Base-by-base conservation (phyloP, 2,329 filamentous ascomycete species). In the Fusarium armeniacum region DNA sequence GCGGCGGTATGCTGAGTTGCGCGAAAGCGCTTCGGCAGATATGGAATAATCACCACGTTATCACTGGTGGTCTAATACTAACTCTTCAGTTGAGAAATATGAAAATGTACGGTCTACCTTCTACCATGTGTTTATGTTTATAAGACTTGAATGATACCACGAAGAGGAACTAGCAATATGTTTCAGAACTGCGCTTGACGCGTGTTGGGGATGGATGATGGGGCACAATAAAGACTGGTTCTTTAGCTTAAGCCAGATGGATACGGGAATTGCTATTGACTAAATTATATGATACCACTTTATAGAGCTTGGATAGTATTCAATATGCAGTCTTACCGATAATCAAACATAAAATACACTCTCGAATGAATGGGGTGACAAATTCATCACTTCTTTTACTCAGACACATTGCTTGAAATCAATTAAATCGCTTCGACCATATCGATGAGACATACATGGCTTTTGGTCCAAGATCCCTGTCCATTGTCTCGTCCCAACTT, bases 11-110 rank as follows among this genome's bases (percentile, higher is more conserved):
- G 83, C 87, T 73, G 81, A 81, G 22, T 78, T 89, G 11, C 79
- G 85, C 16, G 84, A 85, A 70, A 81, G 78, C 52, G 86, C 83
- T 40, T 76, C 89, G 58, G 82, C 83, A 3, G 87, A 89, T 71
- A 77, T 89, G 65, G 58, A 20, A 33, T 43, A 35, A 12, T 26
- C 22, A 28, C 16, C 32, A 28, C n/a, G 9, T 18, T 16, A 15
- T 46, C n/a, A 8, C 2, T n/a, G n/a, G 24, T 11, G n/a, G 12
- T 36, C 35, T 47, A 9, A 20, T 33, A n/a, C 41, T n/a, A 28
- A 22, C 15, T 30, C 44, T n/a, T 20, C 28, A 40, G 43, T 63
- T 43, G 45, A 61, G 46, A 53, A 47, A 26, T 33, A 53, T 43
- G 35, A 47, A 45, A 44, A n/a, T 33, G 38, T 36, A 32, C 36